Evolutionary conservation across 2,329 filamentous ascomycete genomes (phyloP), one percentile per base, ranked within the genome.

Genomic region (Aquanectria penicillioides): DNA sequence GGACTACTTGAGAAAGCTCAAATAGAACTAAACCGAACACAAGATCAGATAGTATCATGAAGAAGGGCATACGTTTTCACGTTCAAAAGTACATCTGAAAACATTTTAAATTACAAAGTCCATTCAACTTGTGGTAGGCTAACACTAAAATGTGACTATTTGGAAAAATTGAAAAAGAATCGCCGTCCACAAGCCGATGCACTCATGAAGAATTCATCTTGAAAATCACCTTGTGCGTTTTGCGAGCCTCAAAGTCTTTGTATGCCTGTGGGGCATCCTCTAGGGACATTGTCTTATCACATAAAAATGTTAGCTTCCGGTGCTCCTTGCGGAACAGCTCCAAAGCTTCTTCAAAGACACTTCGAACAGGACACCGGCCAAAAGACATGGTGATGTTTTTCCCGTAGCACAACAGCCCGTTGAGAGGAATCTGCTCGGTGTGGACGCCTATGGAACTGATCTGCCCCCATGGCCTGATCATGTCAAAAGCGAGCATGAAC

Each of bases 341-440:
- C 3, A 59, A 44, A 4, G 56, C 56, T 29, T 59, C 56, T 6
- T 59, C 40, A 31, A 57, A 60, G 2, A 57, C 50, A 15, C 57
- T 41, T 2, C 57, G 40, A 3, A 60, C 52, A 26, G 57, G 57
- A 5, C 57, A 60, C 1, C 52, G 40, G 6, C 57, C 57, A 34
- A 40, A 57, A 22, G 47, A 40, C 12, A 60, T 52, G 17, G 57
- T 57, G 8, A 57, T 26, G 8, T 57, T 60, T 13, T 60, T 60
- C 12, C 28, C 53, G 17, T 57, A 60, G 1, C 49, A 20, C 10
- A 26, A 51, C 2, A 41, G 26, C 0, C 52, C 53, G 3, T 51
- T 26, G 15, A 57, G 44, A 2, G 47, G 22, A 5, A 60, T 28
- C n/a, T 52, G 11, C n/a, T 51, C 47, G 3, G 46, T 57, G 4